Base-by-base conservation (phyloP, 768 basidiomycete genomes). In the Tricholoma terreum region DNA sequence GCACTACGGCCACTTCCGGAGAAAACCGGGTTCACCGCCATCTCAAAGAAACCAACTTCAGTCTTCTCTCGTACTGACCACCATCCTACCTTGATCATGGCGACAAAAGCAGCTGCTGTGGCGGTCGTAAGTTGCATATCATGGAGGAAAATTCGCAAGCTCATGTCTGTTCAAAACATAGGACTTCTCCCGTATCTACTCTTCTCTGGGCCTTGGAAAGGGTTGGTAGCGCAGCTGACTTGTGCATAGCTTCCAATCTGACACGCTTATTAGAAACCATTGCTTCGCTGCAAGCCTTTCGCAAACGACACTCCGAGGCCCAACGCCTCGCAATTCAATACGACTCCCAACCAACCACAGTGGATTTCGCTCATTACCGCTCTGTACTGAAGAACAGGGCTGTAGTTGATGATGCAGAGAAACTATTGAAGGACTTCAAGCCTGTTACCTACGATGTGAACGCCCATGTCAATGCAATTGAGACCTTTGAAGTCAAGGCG, bases 401-500 rank as follows among this genome's bases (percentile, higher is more conserved):
- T 52, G 81, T 98, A 61, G 86, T 98, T 53, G 89, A 92, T 65
- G 91, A 97, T 72, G 90, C 90, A 10, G 95, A 98, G 81, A 95
- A 93, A 77, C 72, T 89, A 52, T 72, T 97, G 65, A 86, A 80
- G 59, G 84, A 84, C 33, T 98, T 97, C 82, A 97, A 96, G 77
- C 92, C 97, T 34, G 87, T 93, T 52, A 89, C 92, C 2, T 98
- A 98, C 75, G 96, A 99, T 69, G 90, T 94, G 57, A 76, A 74
- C 65, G 80, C 90, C 54, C 92, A 95, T 73, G 71, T 97, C 75
- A 96, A 94, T 76, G 94, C 92, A 45, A 97, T 99, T 66, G 94
- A 96, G 70, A 87, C 92, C 50, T 99, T 99, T 73, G 92, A 98
- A 82, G 81, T 84, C 59, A 97, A 95, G 77, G 97, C 97, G 60